Evolutionary conservation across 2,329 filamentous ascomycete genomes (phyloP), one percentile per base, ranked within the genome.

Genomic region (Exserohilum turcica): DNA sequence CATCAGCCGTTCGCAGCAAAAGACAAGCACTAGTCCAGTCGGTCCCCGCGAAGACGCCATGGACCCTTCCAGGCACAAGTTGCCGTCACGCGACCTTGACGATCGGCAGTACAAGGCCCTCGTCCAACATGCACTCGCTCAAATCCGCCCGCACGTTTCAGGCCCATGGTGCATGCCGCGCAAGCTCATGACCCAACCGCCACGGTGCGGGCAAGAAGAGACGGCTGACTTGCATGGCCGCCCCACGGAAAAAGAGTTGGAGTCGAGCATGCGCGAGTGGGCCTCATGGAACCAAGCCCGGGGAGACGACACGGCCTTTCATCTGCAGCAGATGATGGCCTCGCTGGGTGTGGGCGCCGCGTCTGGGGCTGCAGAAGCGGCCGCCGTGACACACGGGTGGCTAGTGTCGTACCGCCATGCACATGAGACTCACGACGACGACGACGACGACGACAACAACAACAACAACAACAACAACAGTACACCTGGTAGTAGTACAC

Each of bases 71-170:
- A 44, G 37, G 15, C 31, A 42, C 29, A 21, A 52, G n/a, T 52
- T 52, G 7, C 43, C 42, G 18, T 52, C 49, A 12, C 44, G 33
- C 31, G 29, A 52, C 48, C 43, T 48, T 24, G 49, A 52, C 12
- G 49, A 52, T 15, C 16, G 18, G 37, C 43, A 43, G 32, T 77
- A 78, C 61, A 70, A 62, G 36, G 36, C 45, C 3, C 10, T 72
- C 6, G 76, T 84, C 18, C 48, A 70, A 28, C 55, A 70, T 39
- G 79, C 78, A 3, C 63, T 68, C 79, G 42, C 53, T 52, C 24
- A 71, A 69, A 72, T 74, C 27, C 55, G 53, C 7, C 44, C 60
- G 15, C 60, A 68, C 38, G 59, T 71, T 16, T 49, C 60, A 43
- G 59, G 60, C 2, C 29, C 60, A 5, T 74, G 70, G 64, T 70